A percentile compares a stretch with the other conserved stretches of the same genome.
Evolutionary conservation across 2,329 filamentous ascomycete genomes (phyloP).

Genomic region (Alternaria burnsii): DNA sequence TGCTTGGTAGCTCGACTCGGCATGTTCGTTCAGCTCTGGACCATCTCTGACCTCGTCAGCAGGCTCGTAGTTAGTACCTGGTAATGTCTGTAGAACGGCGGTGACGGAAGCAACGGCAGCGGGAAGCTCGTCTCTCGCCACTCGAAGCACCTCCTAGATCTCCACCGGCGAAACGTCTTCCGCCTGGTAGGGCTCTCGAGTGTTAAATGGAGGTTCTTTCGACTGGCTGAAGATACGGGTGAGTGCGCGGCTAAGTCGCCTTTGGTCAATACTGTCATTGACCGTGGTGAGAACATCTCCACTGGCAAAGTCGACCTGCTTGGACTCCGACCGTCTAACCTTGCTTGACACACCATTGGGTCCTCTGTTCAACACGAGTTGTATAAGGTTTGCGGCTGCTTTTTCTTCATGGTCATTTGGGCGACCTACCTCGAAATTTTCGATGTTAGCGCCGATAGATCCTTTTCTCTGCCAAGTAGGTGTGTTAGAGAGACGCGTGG

Average conservation of each 20-base stretch:
- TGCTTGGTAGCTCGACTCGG: neutral
- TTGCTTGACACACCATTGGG: neutral
- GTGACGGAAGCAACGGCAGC: neutral
- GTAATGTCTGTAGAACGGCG: neutral
- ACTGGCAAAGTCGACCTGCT: neutral
- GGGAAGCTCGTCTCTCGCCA: slow-evolving; percentile 5
- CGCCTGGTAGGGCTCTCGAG: neutral
- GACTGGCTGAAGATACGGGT: neutral
- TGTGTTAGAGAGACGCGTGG: neutral
- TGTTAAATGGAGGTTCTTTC: neutral
- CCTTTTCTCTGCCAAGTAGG: neutral
- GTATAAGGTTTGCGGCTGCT: neutral
- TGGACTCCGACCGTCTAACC: neutral
- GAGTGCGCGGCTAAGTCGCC: neutral
- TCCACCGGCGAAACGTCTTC: neutral
- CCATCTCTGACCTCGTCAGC: neutral
- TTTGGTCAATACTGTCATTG: neutral
- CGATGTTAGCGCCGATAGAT: neutral
- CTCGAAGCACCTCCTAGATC: slow-evolving; percentile 8
- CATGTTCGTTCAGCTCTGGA: neutral
- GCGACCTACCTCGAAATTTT: neutral
- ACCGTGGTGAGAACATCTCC: neutral
- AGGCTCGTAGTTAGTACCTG: neutral
- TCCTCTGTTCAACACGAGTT: neutral
- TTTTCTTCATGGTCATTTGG: neutral